A percentile compares a stretch with the other conserved stretches of the same genome.
These are phyloP conservation scores for Alternaria incomplexa DNA, from an alignment of 2,329 filamentous ascomycete species.

Conservation along the genomic window DNA sequence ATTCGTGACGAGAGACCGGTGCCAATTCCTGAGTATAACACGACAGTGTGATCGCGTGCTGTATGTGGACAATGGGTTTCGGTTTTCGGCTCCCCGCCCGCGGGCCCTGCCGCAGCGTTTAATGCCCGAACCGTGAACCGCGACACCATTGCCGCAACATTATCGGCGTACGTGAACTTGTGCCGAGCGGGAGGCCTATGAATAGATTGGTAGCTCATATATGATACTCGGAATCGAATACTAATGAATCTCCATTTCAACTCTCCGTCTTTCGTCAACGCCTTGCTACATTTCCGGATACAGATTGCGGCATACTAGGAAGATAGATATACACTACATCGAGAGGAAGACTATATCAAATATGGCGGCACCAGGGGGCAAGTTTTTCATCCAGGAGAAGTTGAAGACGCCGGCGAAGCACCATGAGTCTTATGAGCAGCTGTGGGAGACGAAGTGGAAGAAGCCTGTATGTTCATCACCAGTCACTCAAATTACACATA, in stretches of 20 bases:
- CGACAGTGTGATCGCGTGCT: neutral
- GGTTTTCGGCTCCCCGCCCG: constrained; percentile 17
- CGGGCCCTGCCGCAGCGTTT: neutral
- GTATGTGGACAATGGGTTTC: neutral
- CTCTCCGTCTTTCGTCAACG: neutral
- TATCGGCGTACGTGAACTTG: neutral
- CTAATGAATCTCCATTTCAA: neutral
- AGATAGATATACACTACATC: neutral
- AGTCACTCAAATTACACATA: neutral
- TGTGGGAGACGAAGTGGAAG: constrained; percentile 81
- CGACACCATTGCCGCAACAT: constrained; percentile 1
- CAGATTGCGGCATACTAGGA: neutral
- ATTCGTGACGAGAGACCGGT: neutral
- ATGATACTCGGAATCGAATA: neutral
- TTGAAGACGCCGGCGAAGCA: constrained; percentile 51
- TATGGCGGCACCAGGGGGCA: constrained; percentile 51
- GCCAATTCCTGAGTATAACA: neutral
- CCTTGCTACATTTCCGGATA: neutral
- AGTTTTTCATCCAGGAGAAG: constrained; percentile 57
- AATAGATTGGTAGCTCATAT: neutral
- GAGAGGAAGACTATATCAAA: constrained; percentile 4
- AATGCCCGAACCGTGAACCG: constrained; percentile 3
- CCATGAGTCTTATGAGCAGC: constrained; percentile 54
- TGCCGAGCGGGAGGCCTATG: neutral
- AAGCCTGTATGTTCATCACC: constrained; percentile 58